Base-by-base conservation (phyloP, 108 stramenopile species). In the Nitzschia sp. region DNA sequence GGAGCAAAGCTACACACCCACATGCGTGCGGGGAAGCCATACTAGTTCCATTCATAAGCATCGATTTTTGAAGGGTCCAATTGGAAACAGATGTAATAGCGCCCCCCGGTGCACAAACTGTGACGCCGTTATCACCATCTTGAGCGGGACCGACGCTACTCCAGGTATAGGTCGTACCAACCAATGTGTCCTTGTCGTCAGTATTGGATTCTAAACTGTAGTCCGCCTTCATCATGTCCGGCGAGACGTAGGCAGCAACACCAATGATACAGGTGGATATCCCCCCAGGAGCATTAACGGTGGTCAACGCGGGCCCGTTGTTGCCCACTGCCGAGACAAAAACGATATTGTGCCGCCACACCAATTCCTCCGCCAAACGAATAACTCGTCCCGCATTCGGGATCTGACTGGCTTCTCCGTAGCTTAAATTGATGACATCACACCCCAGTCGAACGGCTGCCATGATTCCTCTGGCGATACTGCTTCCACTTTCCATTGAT, bases 11-110 rank as follows among this genome's bases (percentile, higher is more conserved):
- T 0, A 93, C 78, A 78, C 81, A 83, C 15, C 97, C 97, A 35
- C 82, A 72, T 11, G 83, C 91, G 77, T 97, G 86, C 0, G 96
- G 95, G 55, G 72, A 71, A 32, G 76, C 59, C 85, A 92, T 95
- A 53, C 77, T 82, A 4, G 96, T 96, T 24, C 97, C 97, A 74
- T 95, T 90, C 86, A 93, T 96, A 54, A 92, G 90, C 60, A 76
- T 77, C 27, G 71, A 81, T 60, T 82, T 84, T 68, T 93, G 89
- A 30, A 97, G 68, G 9, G 83, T 81, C 85, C 88, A 92, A 60
- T 81, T 82, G 8, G 96, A 93, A 2, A 98, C 89, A 8, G 86
- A 79, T 19, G 95, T 69, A 54, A 97, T 90, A 30, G 97, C 97
- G 35, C 93, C 96, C 1, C 97, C 97, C 0, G 97, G 97, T 3